A percentile compares a stretch with the other conserved stretches of the same genome.
Conservation (phyloP, 2,329 filamentous ascomycete species). For the Myotisia sp. region DNA sequence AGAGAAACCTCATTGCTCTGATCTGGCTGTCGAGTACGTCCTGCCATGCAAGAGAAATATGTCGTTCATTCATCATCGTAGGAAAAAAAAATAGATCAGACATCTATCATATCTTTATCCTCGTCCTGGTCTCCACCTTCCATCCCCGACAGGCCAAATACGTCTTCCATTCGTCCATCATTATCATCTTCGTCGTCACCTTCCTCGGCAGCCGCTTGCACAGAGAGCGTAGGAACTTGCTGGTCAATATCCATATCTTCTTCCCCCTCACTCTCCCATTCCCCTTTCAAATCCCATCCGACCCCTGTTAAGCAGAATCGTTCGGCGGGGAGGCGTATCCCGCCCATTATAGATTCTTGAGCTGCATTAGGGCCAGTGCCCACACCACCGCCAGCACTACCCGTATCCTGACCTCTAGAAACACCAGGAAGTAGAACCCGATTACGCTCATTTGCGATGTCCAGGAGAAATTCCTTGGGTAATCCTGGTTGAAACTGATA, state of each 20-base stretch:
- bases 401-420: slow-evolving; percentile 29
- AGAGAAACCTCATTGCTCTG: too few species aligned
- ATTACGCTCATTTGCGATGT: slow-evolving; percentile 44
- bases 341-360: slow-evolving; percentile 31
- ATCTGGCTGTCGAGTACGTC: too few species aligned
- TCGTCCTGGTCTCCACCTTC: slow-evolving; percentile 22
- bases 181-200: slow-evolving; percentile 30
- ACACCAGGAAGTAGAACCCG: slow-evolving; percentile 39
- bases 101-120: slow-evolving; percentile 32
- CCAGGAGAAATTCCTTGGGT: slow-evolving; percentile 48
- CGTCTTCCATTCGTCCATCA: slow-evolving; percentile 36
- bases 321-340: slow-evolving; percentile 47
- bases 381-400: slow-evolving; percentile 26
- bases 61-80: too few species aligned
- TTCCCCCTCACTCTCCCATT: slow-evolving; percentile 20
- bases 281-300: slow-evolving; percentile 43
- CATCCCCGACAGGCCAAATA: slow-evolving; percentile 32
- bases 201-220: slow-evolving; percentile 18
- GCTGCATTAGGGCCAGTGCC: slow-evolving; percentile 12
- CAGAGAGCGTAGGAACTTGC: slow-evolving; percentile 6
- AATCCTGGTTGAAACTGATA: slow-evolving; percentile 46
- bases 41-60: too few species aligned
- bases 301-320: slow-evolving; percentile 45
- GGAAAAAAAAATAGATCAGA: too few species aligned
- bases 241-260: slow-evolving; percentile 10